Percentiles rank a stretch among this genome's conserved stretches.
Evolutionary conservation across 768 basidiomycete genomes (phyloP).

Genomic region (Tylopilus sp.): DNA sequence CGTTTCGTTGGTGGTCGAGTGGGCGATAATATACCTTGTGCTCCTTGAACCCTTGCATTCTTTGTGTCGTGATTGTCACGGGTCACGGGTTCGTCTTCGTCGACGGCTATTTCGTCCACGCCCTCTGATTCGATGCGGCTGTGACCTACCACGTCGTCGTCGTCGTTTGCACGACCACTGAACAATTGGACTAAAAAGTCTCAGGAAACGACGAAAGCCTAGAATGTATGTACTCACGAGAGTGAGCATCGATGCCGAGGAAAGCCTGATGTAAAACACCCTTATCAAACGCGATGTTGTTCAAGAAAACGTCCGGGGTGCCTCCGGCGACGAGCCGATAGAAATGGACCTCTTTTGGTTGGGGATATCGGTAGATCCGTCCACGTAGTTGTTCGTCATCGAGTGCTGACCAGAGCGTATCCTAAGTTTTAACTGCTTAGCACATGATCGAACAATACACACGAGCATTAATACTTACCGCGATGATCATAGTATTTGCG

Average conservation of each 20-base stretch:
- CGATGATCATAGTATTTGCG: neutral
- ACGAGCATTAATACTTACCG: too few relatives aligned
- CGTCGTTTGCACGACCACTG: neutral
- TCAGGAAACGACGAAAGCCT: neutral
- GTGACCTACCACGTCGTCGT: too few relatives aligned
- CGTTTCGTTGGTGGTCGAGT: neutral
- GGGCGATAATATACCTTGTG: neutral
- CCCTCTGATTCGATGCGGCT: too few relatives aligned
- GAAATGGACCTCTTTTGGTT: constrained; percentile 9
- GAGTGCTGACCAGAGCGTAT: neutral
- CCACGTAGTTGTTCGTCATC: neutral
- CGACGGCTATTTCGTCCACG: too few relatives aligned
- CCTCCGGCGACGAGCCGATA: constrained; percentile 9
- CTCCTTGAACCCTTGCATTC: neutral
- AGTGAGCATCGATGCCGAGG: neutral
- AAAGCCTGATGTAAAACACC: neutral
- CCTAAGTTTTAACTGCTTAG: too few relatives aligned
- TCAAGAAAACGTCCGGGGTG: constrained; percentile 2
- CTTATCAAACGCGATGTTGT: constrained; percentile 22
- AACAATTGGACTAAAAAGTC: neutral
- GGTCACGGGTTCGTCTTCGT: neutral
- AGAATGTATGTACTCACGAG: neutral
- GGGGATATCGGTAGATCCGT: neutral
- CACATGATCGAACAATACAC: too few relatives aligned
- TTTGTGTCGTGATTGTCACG: neutral